Evolutionary conservation across 148 eudicot species (phyloP), one percentile per base, ranked within the genome.

Genomic region (Diospyros kaki): DNA sequence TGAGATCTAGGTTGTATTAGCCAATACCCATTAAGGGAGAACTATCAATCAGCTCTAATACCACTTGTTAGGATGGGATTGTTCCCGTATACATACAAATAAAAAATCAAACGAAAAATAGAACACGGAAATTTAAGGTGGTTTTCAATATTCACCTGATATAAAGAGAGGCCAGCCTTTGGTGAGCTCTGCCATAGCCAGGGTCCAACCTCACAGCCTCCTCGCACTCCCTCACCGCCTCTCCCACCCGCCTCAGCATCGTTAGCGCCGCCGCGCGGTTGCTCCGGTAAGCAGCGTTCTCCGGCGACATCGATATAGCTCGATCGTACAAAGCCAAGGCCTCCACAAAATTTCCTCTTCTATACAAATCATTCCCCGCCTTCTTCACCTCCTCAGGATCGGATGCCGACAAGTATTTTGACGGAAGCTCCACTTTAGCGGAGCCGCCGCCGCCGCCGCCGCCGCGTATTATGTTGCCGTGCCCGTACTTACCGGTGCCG

Each of bases 291-390:
- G 84, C 77, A 10, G 83, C 84, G 78, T 83, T 83, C 53, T 77
- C 77, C 52, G 86, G 89, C 9, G 76, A 71, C 52, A 83, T 61
- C n/a, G 72, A 62, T 56, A 86, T 83, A 9, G 86, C 86, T 41
- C 77, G 70, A 42, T 86, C 86, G 69, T 81, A 86, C 58, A 83
- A 67, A 8, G 69, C 46, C 59, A 86, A 76, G 0, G 89, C 84
- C 52, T 83, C 84, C 13, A 38, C 42, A 46, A 78, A 79, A 8
- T 69, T 39, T 51, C 83, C 89, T 66, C 69, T 81, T 64, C 68
- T 76, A 66, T 86, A 86, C 86, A 81, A 78, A 76, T 79, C 84
- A 71, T 81, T 86, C 13, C 89, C 89, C 3, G 78, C 84, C n/a
- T 65, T 81, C 65, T 81, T 86, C 65, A 83, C 65, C 68, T 85